These are phyloP conservation scores for Neofusicoccum parvum DNA, from an alignment of 2,329 filamentous ascomycete genomes.

Conservation along the genomic window DNA sequence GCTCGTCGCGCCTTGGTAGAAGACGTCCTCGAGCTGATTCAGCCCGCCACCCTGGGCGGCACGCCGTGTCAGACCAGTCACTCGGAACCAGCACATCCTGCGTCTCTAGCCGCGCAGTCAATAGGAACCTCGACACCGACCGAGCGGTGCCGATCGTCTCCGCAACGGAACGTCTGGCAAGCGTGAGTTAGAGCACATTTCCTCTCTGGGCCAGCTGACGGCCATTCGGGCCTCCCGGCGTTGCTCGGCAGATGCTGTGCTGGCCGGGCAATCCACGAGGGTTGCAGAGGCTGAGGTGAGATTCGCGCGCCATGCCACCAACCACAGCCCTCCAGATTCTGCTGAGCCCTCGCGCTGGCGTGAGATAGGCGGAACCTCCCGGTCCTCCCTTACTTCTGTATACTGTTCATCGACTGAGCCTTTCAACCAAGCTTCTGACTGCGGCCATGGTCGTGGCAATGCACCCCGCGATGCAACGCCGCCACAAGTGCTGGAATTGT, in stretches of 20 bases:
- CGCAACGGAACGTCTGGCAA: not conserved
- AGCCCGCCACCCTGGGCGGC: not conserved
- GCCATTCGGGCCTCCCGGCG: not conserved
- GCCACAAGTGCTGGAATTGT: not conserved
- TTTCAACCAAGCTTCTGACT: constrained; percentile 10
- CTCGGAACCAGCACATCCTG: not conserved
- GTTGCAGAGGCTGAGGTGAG: constrained; percentile 4
- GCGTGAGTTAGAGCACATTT: not conserved
- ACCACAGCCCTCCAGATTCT: not conserved
- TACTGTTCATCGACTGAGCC: not conserved
- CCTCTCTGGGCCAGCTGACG: not conserved
- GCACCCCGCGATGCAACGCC: constrained; percentile 8
- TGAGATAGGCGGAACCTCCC: not conserved
- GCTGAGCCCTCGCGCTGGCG: constrained; percentile 14
- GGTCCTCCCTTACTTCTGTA: not conserved
- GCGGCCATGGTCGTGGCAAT: not conserved
- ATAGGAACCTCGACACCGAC: not conserved
- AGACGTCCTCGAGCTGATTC: not conserved
- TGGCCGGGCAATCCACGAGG: not conserved
- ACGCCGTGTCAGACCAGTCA: not conserved
- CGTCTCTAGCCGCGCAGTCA: not conserved
- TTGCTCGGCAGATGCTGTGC: not conserved
- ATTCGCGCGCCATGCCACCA: not conserved
- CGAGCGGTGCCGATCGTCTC: not conserved
- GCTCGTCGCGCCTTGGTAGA: not conserved